A percentile compares a stretch with the other conserved stretches of the same genome.
Conservation (phyloP, 768 basidiomycete genomes). For the Ramaria sp. region DNA sequence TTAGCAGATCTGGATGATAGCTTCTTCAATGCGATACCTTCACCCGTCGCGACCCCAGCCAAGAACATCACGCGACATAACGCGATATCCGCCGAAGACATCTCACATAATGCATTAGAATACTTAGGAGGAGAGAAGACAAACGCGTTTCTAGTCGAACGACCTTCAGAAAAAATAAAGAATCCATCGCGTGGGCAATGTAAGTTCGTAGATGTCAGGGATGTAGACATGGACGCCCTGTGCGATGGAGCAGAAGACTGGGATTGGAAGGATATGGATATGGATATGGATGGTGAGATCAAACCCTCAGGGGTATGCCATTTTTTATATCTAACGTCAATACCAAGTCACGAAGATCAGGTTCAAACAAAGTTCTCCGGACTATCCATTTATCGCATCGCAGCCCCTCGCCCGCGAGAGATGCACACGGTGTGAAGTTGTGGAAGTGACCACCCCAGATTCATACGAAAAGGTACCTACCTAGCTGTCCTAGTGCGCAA, state of each 20-base stretch:
- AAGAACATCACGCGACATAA: conserved; percentile 16
- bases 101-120: not conserved
- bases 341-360: not conserved
- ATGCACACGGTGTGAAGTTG: conserved; percentile 48
- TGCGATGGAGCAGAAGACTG: conserved; percentile 60
- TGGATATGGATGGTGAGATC: conserved; percentile 32
- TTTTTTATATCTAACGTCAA: not conserved
- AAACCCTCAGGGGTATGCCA: conserved; percentile 33
- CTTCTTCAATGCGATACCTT: conserved; percentile 31
- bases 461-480: conserved; percentile 31
- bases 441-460: conserved; percentile 24
- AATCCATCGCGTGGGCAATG: not conserved
- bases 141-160: not conserved
- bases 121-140: not conserved
- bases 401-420: conserved; percentile 21
- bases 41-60: conserved; percentile 17
- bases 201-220: not conserved
- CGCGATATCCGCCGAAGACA: not conserved
- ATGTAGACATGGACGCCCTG: conserved; percentile 36
- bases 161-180: too few relatives aligned
- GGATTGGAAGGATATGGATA: conserved; percentile 57
- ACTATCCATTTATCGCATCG: conserved; percentile 2
- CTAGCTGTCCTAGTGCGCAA: not conserved
- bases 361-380: not conserved
- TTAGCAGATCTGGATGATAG: conserved; percentile 44